phyloP scores from a whole-genome alignment of 768 basidiomycete genomes.

The Piloderma croceum region DNA sequence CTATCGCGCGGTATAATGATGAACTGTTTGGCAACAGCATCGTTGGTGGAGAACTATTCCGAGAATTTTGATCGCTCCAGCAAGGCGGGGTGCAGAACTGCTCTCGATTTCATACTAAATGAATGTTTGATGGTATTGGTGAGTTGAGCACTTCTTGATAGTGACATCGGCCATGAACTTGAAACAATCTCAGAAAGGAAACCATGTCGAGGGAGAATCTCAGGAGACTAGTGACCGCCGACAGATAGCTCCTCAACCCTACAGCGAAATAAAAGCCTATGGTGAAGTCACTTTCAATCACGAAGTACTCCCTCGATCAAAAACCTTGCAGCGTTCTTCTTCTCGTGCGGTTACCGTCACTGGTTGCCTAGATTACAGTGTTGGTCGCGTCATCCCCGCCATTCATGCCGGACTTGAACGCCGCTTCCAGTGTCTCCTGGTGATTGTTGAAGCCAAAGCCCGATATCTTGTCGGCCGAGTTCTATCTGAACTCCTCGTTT shows the following conservation, averaged over 20 bases:
- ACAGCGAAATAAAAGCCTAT: background rate
- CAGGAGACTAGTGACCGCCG: background rate
- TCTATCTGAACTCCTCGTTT: conserved; percentile 7
- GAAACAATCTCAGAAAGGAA: conserved; percentile 5
- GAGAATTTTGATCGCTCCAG: conserved; percentile 12
- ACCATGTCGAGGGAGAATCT: background rate
- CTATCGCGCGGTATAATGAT: too few species aligned
- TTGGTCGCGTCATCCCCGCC: too few species aligned
- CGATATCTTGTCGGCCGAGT: background rate
- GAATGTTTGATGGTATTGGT: too few species aligned
- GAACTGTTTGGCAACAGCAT: too few species aligned
- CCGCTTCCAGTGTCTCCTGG: conserved; percentile 3
- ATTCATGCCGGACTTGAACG: too few species aligned
- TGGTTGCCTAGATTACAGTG: too few species aligned
- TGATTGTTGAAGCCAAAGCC: conserved; percentile 3
- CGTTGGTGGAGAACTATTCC: conserved; percentile 7
- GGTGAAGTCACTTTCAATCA: too few species aligned
- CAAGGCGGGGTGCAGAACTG: conserved; percentile 10
- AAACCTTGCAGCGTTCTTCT: too few species aligned
- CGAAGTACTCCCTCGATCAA: too few species aligned
- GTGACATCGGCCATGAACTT: background rate
- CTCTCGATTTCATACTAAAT: conserved; percentile 11
- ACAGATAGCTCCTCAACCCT: conserved; percentile 2
- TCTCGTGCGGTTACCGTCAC: too few species aligned
- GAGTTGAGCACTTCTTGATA: conserved; percentile 4